These are phyloP conservation scores for Melampsora abietis-canadensis DNA, from an alignment of 1,284 basidiomycete species.

Conservation along the genomic window DNA sequence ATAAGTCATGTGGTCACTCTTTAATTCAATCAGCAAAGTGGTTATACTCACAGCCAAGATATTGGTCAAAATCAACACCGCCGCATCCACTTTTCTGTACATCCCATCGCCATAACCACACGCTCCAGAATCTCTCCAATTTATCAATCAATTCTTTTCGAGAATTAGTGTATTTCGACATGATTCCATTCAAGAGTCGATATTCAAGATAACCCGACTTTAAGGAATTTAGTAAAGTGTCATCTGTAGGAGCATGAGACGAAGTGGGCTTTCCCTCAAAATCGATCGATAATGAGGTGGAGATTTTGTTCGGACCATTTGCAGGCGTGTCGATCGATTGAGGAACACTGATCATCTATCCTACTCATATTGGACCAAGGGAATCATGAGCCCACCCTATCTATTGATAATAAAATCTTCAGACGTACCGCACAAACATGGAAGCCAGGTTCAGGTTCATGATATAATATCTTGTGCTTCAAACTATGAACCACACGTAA, in stretches of 20 bases:
- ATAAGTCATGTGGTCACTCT: neutral
- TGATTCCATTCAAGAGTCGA: conserved; percentile 29
- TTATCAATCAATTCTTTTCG: conserved; percentile 10
- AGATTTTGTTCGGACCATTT: conserved; percentile 13
- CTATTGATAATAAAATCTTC: neutral
- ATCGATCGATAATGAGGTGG: neutral
- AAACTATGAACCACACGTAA: conserved; percentile 20
- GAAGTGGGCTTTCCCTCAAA: conserved; percentile 1
- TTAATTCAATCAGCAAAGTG: neutral
- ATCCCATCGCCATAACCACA: conserved; percentile 42
- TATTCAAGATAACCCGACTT: conserved; percentile 27
- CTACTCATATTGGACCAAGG: conserved; percentile 11
- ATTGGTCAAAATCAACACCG: conserved; percentile 34
- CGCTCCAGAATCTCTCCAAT: conserved; percentile 37
- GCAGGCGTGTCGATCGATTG: neutral
- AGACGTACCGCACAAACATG: conserved; percentile 38
- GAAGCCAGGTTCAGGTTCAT: conserved; percentile 25
- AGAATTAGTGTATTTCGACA: neutral
- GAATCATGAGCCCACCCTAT: neutral
- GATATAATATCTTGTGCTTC: conserved; percentile 32
- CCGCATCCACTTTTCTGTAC: conserved; percentile 38
- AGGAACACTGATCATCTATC: conserved; percentile 35
- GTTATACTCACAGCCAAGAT: conserved; percentile 30
- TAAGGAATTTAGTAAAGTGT: conserved; percentile 18
- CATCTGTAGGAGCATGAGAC: conserved; percentile 25